Conservation (phyloP, 306 rosid genomes). For the Rubus parviflorus region DNA sequence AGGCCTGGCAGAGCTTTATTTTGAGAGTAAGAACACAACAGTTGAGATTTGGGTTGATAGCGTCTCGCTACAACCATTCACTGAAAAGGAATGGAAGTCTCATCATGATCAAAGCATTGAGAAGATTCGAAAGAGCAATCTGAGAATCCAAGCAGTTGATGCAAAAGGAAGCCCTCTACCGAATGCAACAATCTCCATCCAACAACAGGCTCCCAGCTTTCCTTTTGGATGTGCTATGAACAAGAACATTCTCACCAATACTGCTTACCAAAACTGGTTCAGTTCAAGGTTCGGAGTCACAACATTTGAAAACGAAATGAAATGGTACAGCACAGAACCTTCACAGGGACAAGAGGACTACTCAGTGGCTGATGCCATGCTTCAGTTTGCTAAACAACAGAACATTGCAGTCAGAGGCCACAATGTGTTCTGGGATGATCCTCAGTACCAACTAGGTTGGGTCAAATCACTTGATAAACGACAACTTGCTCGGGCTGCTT, state of each 20-base stretch:
- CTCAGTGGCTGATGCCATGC: slow-evolving; percentile 48
- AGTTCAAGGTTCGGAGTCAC: slow-evolving; percentile 58
- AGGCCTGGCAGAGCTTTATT: slow-evolving; percentile 55
- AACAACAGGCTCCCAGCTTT: slow-evolving; percentile 29
- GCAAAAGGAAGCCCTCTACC: slow-evolving; percentile 47
- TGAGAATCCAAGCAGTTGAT: slow-evolving; percentile 44
- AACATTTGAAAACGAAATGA: slow-evolving; percentile 71
- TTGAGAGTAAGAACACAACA: slow-evolving; percentile 52
- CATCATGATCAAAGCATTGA: slow-evolving; percentile 52
- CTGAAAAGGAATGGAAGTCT: slow-evolving; percentile 53
- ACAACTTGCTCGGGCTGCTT: slow-evolving; percentile 36
- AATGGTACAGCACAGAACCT: slow-evolving; percentile 63
- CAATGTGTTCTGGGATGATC: slow-evolving; percentile 72
- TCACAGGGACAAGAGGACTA: slow-evolving; percentile 48
- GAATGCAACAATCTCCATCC: slow-evolving; percentile 44
- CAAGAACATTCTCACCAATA: slow-evolving; percentile 47
- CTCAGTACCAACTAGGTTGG: slow-evolving; percentile 47
- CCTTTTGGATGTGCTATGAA: slow-evolving; percentile 64
- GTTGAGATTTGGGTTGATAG: slow-evolving; percentile 67
- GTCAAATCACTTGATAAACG: slow-evolving; percentile 37
- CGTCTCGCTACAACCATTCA: slow-evolving; percentile 70
- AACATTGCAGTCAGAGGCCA: slow-evolving; percentile 63
- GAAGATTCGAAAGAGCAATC: slow-evolving; percentile 56
- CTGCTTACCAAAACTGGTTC: slow-evolving; percentile 66
- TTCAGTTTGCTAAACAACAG: slow-evolving; percentile 45